Base-by-base conservation (phyloP, 2,329 filamentous ascomycete species). In the Stagonosporopsis tanaceti region DNA sequence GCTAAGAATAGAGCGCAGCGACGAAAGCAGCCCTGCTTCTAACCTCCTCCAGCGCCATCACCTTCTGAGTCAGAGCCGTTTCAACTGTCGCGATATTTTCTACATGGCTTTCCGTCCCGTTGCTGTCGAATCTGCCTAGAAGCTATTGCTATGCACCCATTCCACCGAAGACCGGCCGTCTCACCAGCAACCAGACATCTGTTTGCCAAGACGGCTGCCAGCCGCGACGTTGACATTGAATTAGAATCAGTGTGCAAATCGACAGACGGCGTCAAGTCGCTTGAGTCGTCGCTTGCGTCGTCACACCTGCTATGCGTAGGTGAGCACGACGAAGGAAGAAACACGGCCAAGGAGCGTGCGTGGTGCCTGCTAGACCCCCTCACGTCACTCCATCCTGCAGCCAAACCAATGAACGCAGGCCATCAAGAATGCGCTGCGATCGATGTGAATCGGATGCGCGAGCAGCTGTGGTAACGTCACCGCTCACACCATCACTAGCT, bases 301-400 rank as follows among this genome's bases (percentile, higher is more conserved):
- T 53, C 48, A 53, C 38, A 47, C 14, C 38, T 32, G 45, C 38
- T 48, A 42, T 38, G 32, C 57, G 47, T 59, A 63, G 44, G 44
- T 58, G 50, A 63, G 50, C 47, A 61, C 42, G 48, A 38, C 55
- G 51, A 57, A 63, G 59, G 52, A 62, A 64, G 63, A 64, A 65
- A 65, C 59, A 65, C 63, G 45, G 56, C 65, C 66, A 67, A 65
- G 62, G 46, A 58, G 47, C 47, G 53, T 46, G 52, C 57, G 44
- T 39, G 39, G 32, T 25, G 20, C 22, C 30, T 39, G 7, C 17
- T 8, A n/a, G 22, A 45, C 32, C 50, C 11, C 22, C 47, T 51
- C 30, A 37, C 44, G 42, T 38, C 30, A 27, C 30, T 28, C 14
- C 20, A 38, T 15, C 17, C 30, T 51, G 47, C 28, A 47, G 24